Evolutionary conservation across 2,329 filamentous ascomycete species (phyloP), one percentile per base, ranked within the genome.

Genomic region (Mycosphaerella sp.): DNA sequence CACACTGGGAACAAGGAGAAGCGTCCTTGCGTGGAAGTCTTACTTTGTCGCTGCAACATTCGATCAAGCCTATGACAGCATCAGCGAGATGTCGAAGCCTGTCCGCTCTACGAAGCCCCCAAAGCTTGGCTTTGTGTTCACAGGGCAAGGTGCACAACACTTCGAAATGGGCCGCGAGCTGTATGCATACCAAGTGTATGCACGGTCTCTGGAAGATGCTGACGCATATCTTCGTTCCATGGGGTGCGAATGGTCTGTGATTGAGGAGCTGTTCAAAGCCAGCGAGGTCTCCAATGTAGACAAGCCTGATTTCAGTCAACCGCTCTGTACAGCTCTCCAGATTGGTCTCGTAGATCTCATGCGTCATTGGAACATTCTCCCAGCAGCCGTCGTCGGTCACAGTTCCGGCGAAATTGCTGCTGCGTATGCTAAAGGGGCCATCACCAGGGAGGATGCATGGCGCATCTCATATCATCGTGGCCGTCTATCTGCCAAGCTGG

Each of bases 201-300:
- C 34, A 10, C 9, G 10, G 12, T 36, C 34, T 36, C 34, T 36
- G 34, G 4, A 36, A 36, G 34, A 36, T 10, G 34, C 34, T 8
- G 34, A 36, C 34, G 34, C 12, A 10, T 36, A 3, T 51, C 43
- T 17, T 53, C 60, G 23, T 56, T 70, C 36, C 12, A 39, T n/a
- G 11, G n/a, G 23, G 31, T 34, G 10, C 12, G 12, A 36, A n/a
- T 36, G 34, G 34, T 36, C 34, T 36, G 46, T 65, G 12, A 32
- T 42, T 3, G n/a, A 39, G 12, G 64, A 66, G 49, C 61, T 69
- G 40, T 41, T 82, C 1, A 80, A 82, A 57, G 68, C 81, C 1
- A 77, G 69, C 0, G 59, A 79, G 0, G 65, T 76, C 0, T 68
- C 75, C 14, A 58, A 72, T 0, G 65, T 78, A 3, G 11, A 9